Evolutionary conservation across 2,329 filamentous ascomycete genomes (phyloP).

Genomic region (Colletotrichum simmondsii): DNA sequence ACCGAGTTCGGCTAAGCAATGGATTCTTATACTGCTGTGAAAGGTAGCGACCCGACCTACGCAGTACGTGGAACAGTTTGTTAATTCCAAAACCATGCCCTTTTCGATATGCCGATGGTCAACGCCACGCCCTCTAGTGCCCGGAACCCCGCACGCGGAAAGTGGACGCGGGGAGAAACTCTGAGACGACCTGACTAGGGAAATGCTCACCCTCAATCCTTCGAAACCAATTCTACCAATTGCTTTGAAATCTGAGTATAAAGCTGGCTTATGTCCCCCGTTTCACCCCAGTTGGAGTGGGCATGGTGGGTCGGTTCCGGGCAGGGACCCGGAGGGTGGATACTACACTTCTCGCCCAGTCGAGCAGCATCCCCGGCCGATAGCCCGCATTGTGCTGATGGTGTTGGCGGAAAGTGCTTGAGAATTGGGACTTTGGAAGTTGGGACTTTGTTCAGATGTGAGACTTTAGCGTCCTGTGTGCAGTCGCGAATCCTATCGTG

Average conservation of each 20-base stretch:
- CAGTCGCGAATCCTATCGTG: background rate
- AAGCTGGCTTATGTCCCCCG: background rate
- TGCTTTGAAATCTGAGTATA: slow-evolving; percentile 7
- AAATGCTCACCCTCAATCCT: slow-evolving; percentile 4
- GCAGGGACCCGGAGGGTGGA: slow-evolving; percentile 9
- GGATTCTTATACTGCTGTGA: slow-evolving; percentile 14
- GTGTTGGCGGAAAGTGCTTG: background rate
- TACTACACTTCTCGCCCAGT: background rate
- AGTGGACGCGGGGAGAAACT: slow-evolving; percentile 24
- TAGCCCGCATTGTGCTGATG: background rate
- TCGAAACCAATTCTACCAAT: background rate
- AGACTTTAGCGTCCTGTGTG: background rate
- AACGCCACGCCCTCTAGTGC: slow-evolving; percentile 23
- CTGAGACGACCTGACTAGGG: background rate
- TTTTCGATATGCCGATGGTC: slow-evolving; percentile 26
- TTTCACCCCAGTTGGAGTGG: background rate
- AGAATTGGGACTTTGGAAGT: too few relatives aligned
- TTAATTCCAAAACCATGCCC: slow-evolving; percentile 12
- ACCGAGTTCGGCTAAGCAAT: background rate
- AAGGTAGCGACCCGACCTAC: slow-evolving; percentile 11
- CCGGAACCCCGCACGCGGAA: slow-evolving; percentile 31
- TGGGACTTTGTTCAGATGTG: background rate
- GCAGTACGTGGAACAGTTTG: slow-evolving; percentile 1
- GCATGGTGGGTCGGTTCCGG: background rate
- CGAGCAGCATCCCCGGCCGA: slow-evolving; percentile 5